Conservation (phyloP, 768 basidiomycete species). For the Mycena belliarum region DNA sequence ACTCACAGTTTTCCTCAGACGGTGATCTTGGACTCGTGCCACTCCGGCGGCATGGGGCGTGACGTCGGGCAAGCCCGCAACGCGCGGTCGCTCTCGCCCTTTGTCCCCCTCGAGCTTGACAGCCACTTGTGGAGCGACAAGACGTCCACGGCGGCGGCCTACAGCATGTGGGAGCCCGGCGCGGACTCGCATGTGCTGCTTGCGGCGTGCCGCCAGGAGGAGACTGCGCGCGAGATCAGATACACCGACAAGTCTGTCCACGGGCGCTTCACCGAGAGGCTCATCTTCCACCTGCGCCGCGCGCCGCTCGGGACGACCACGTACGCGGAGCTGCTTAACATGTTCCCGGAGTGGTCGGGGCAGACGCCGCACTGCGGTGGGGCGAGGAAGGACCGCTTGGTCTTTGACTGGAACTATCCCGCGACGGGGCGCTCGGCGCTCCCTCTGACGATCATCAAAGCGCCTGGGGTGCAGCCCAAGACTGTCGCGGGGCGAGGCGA, state of each 20-base stretch:
- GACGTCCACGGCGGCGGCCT: neutral
- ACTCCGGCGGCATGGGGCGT: conserved; percentile 1
- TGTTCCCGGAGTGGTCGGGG: neutral
- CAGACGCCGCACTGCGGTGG: conserved; percentile 8
- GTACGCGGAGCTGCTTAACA: neutral
- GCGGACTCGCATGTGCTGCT: conserved; percentile 2
- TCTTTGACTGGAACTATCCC: conserved; percentile 1
- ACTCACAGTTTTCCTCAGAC: neutral
- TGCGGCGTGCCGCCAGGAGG: conserved; percentile 4
- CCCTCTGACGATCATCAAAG: neutral
- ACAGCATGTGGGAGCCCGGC: neutral
- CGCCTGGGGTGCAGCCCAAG: neutral
- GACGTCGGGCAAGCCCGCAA: neutral
- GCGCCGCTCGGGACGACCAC: neutral
- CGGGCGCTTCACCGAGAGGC: neutral
- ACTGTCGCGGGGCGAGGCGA: too few relatives aligned
- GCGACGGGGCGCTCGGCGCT: neutral
- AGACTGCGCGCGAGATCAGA: conserved; percentile 1
- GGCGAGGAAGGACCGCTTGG: neutral
- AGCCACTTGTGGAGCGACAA: neutral
- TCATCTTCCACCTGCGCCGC: neutral
- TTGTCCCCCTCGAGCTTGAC: neutral
- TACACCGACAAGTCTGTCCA: neutral
- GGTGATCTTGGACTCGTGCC: conserved; percentile 3
- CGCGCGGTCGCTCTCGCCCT: neutral